These are phyloP conservation scores for Lasiodiplodia gonubiensis DNA, from an alignment of 2,329 filamentous ascomycete species.

Conservation along the genomic window DNA sequence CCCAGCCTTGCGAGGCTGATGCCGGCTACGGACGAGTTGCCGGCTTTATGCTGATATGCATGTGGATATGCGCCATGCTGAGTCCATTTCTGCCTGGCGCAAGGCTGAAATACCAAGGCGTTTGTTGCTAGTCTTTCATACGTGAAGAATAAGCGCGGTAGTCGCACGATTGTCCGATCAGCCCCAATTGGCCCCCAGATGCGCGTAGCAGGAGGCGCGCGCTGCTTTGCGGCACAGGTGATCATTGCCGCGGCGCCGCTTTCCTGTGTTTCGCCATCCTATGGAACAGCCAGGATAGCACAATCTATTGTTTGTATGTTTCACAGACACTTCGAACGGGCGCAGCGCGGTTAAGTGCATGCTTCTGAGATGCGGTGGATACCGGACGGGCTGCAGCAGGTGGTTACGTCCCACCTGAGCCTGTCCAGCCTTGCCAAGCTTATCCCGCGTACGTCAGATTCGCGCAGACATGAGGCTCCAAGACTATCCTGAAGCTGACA, in stretches of 20 bases:
- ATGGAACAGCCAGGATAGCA: not conserved
- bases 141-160: conserved; percentile 4
- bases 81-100: conserved; percentile 2
- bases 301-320: not conserved
- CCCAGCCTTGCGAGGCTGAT: conserved; percentile 19
- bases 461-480: not conserved
- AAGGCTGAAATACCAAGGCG: conserved; percentile 9
- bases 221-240: not conserved
- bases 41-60: conserved; percentile 16
- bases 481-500: not conserved
- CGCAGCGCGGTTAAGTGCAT: conserved; percentile 12
- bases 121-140: conserved; percentile 16
- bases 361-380: not conserved
- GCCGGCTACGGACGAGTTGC: not conserved
- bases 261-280: not conserved
- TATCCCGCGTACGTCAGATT: conserved; percentile 5
- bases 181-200: conserved; percentile 6
- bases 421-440: not conserved
- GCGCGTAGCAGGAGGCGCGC: not conserved
- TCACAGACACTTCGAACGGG: not conserved
- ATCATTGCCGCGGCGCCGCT: not conserved
- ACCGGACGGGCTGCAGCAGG: not conserved
- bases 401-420: not conserved
- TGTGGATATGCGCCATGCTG: conserved; percentile 3
- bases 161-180: not conserved